Percentiles rank a stretch among this genome's conserved stretches.
Conservation (phyloP, 2,329 filamentous ascomycete genomes). For the Pseudogymnoascus sp. region DNA sequence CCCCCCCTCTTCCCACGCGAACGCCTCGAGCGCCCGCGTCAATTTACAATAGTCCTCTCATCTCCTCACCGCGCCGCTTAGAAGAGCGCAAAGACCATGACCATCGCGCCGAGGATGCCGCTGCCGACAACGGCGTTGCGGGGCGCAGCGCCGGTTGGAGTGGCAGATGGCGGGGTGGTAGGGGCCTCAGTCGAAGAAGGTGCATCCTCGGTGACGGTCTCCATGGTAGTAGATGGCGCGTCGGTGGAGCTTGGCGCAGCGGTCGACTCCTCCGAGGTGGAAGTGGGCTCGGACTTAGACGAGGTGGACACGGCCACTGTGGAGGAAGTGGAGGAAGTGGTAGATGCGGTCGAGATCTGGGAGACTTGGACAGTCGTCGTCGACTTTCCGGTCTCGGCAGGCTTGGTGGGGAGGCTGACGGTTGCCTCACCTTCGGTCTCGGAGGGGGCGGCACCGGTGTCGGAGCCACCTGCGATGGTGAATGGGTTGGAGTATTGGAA, state of each 20-base stretch:
- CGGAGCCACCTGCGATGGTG: conserved; percentile 19
- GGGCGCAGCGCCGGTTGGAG: not conserved
- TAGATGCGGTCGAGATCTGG: not conserved
- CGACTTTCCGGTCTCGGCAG: not conserved
- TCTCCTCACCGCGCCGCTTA: not conserved
- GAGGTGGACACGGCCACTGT: not conserved
- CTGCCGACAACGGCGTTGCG: not conserved
- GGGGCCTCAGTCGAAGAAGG: not conserved
- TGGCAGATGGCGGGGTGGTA: not conserved
- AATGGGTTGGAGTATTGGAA: conserved; percentile 61
- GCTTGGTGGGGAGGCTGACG: not conserved
- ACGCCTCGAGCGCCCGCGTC: not conserved
- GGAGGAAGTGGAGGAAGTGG: not conserved
- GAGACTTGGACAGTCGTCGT: not conserved
- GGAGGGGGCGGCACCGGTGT: not conserved
- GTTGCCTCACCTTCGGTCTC: not conserved
- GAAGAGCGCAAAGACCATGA: not conserved
- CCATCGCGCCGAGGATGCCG: not conserved
- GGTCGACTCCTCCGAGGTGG: not conserved
- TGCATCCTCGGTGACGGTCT: not conserved
- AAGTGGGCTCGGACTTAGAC: not conserved
- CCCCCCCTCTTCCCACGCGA: not conserved
- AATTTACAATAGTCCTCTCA: not conserved
- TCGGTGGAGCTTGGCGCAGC: not conserved
- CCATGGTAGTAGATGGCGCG: not conserved